Percentiles rank a stretch among this genome's conserved stretches.
phyloP scores from a whole-genome alignment of 441 rosid genomes.

The Cnidoscolus chayamansa region DNA sequence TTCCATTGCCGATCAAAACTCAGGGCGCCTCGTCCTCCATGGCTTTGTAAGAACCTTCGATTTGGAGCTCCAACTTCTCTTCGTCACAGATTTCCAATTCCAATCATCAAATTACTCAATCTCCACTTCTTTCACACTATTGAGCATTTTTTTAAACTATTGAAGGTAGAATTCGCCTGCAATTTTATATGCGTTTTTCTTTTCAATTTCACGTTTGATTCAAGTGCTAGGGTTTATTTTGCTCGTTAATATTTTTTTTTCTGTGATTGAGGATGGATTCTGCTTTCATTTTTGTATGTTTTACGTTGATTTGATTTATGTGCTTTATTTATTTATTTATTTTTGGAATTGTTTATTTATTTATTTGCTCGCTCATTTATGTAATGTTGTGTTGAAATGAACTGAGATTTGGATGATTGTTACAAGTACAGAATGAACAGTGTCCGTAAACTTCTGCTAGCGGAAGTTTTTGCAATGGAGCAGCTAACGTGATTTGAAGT shows the following conservation, averaged over 20 bases:
- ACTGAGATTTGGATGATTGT: conserved; percentile 35
- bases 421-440: conserved; percentile 24
- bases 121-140: conserved; percentile 10
- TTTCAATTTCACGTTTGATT: conserved; percentile 18
- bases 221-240: conserved; percentile 10
- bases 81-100: conserved; percentile 11
- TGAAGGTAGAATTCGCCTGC: conserved; percentile 17
- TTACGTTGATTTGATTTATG: conserved; percentile 14
- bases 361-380: conserved; percentile 3
- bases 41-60: conserved; percentile 63
- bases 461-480: conserved; percentile 8
- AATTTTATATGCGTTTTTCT: background rate
- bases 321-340: background rate
- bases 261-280: conserved; percentile 4
- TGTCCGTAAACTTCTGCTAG: conserved; percentile 10
- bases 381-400: conserved; percentile 26
- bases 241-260: background rate
- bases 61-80: conserved; percentile 34
- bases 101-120: conserved; percentile 16
- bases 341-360: background rate
- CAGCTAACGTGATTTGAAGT: conserved; percentile 17
- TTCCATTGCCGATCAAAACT: conserved; percentile 91
- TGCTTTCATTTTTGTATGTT: conserved; percentile 13
- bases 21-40: conserved; percentile 66
- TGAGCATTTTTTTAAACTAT: conserved; percentile 8